Evolutionary conservation across 768 basidiomycete species (phyloP), one percentile per base, ranked within the genome.

Genomic region (Termitomyces sp.): DNA sequence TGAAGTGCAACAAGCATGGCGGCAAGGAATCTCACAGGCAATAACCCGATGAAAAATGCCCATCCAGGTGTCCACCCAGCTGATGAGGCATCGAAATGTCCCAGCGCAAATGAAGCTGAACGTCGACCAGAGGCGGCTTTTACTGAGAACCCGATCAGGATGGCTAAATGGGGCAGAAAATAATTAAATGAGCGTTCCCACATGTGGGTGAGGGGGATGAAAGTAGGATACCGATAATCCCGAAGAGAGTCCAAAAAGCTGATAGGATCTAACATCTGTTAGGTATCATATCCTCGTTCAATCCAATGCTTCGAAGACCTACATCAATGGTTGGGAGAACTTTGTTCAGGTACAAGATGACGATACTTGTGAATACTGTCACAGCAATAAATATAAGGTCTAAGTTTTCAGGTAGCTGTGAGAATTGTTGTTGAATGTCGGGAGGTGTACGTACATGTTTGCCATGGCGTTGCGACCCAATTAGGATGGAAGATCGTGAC

Each of bases 41-140:
- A 76, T 25, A 87, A 67, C 37, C 86, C 86, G 38, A 87, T 84
- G 69, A 87, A 88, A 68, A 87, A 89, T 0, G 85, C 78, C 86
- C 86, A 88, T 37, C 84, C 87, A 12, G 83, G 77, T 2, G 79
- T 80, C 87, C 87, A 88, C 6, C 87, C 87, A 0, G 87, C 84
- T n/a, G 74, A 70, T n/a, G 85, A 81, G 1, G 83, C 74, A 66
- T 88, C 81, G 57, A 87, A 89, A 60, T 82, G 77, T 10, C 80
- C 80, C 1, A 88, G 74, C 0, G 83, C 86, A 66, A 81, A 88
- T 1, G 79, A 72, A 0, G 79, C 83, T 12, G 86, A 76, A 53
- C 79, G 81, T 15, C 83, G 80, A 1, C 86, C 85, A 15, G 73
- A 71, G 1, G 81, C 81, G 4, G 86, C 86, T 70, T 85, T 87